These are phyloP conservation scores for Darksidea phi DNA, from an alignment of 495 filamentous ascomycete species.

Conservation along the genomic window DNA sequence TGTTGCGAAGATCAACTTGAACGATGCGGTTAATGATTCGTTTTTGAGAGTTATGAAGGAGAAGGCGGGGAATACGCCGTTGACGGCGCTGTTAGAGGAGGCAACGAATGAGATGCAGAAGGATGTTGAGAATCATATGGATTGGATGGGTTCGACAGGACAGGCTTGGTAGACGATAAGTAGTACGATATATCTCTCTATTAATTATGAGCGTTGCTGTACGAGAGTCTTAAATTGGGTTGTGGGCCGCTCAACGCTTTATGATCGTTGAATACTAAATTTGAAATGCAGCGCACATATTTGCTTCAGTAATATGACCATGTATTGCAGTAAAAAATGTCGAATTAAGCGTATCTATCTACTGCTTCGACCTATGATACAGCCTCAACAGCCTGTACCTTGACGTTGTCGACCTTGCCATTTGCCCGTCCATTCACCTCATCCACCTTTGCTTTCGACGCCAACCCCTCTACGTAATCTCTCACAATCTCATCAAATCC, in stretches of 20 bases:
- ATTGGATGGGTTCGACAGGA: constrained; percentile 64
- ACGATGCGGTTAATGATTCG: constrained; percentile 74
- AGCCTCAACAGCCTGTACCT: neutral
- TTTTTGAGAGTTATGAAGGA: constrained; percentile 65
- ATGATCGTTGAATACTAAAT: too few relatives aligned
- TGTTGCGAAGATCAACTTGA: constrained; percentile 78
- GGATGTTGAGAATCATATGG: constrained; percentile 72
- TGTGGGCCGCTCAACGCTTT: too few relatives aligned
- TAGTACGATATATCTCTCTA: too few relatives aligned
- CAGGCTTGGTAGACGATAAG: constrained; percentile 49
- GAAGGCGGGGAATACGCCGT: constrained; percentile 61
- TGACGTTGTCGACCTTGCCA: neutral
- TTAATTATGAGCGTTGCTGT: too few relatives aligned
- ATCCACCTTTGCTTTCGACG: neutral
- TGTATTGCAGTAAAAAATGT: too few relatives aligned
- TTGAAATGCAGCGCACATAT: too few relatives aligned
- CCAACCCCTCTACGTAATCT: constrained; percentile 21
- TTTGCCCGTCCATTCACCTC: neutral
- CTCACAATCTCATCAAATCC: constrained; percentile 28
- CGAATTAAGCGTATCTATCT: too few relatives aligned
- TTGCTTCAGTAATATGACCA: too few relatives aligned
- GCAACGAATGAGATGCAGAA: constrained; percentile 71
- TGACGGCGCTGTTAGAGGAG: constrained; percentile 71
- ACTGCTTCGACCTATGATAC: neutral
- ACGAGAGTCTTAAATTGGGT: too few relatives aligned